Conservation (phyloP, 1,139 yeast species). For the Blastobotrys ciferrii region DNA sequence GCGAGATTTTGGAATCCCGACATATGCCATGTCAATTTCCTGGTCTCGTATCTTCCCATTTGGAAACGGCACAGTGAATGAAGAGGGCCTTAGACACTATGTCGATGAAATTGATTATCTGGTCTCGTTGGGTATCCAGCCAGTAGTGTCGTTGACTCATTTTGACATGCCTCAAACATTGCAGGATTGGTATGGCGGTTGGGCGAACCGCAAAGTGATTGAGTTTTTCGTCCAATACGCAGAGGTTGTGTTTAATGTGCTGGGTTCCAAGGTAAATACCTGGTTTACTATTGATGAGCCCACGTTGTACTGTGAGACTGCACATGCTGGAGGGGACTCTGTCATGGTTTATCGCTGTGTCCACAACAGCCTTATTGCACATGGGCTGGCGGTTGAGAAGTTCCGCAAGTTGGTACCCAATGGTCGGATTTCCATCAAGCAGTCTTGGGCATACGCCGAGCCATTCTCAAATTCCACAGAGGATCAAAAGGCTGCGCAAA, state of each 20-base stretch:
- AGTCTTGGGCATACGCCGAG: slow-evolving; percentile 24
- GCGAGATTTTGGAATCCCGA: slow-evolving; percentile 39
- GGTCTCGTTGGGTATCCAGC: slow-evolving; percentile 34
- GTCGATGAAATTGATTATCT: slow-evolving; percentile 37
- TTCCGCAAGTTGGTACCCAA: slow-evolving; percentile 37
- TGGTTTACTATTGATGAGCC: slow-evolving; percentile 41
- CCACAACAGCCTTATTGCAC: slow-evolving; percentile 36
- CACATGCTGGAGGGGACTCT: not conserved
- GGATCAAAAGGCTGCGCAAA: slow-evolving; percentile 32
- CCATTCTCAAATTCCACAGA: slow-evolving; percentile 18
- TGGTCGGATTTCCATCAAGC: slow-evolving; percentile 28
- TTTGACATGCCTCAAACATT: slow-evolving; percentile 40
- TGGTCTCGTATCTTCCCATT: slow-evolving; percentile 41
- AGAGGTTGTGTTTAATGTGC: slow-evolving; percentile 36
- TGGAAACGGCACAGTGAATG: slow-evolving; percentile 35
- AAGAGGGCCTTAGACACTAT: slow-evolving; percentile 38
- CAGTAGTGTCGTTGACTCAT: slow-evolving; percentile 39
- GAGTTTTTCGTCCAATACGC: slow-evolving; percentile 40
- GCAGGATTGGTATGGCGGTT: slow-evolving; percentile 33
- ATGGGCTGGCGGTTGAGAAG: slow-evolving; percentile 35
- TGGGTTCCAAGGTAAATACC: slow-evolving; percentile 38
- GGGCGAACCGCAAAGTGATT: slow-evolving; percentile 32
- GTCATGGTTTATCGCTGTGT: slow-evolving; percentile 26
- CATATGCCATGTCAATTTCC: slow-evolving; percentile 39
- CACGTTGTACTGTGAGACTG: slow-evolving; percentile 15